A percentile compares a stretch with the other conserved stretches of the same genome.
These are phyloP conservation scores for Zasmidium citrigriseum DNA, from an alignment of 2,329 filamentous ascomycete genomes.

Conservation along the genomic window DNA sequence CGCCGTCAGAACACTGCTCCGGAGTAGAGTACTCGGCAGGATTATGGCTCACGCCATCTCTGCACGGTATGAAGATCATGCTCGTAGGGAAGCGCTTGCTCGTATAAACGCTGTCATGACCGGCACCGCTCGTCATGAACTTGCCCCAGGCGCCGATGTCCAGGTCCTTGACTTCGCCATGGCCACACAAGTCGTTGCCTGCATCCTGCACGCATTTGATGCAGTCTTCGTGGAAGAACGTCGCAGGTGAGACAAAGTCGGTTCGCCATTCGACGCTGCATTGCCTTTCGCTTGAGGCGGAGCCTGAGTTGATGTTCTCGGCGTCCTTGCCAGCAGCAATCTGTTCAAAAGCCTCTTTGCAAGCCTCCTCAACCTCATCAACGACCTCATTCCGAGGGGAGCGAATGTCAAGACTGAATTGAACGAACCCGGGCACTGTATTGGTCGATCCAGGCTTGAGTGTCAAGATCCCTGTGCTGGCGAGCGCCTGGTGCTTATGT, in stretches of 20 bases:
- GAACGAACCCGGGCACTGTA: slow-evolving; percentile 69
- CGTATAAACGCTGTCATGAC: slow-evolving; percentile 58
- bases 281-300: slow-evolving; percentile 39
- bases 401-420: slow-evolving; percentile 69
- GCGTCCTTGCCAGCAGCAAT: slow-evolving; percentile 62
- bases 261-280: slow-evolving; percentile 60
- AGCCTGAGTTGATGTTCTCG: slow-evolving; percentile 46
- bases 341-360: slow-evolving; percentile 59
- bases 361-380: slow-evolving; percentile 56
- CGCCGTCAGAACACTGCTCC: slow-evolving; percentile 48
- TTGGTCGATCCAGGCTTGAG: slow-evolving; percentile 70
- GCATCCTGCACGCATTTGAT: slow-evolving; percentile 65
- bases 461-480: slow-evolving; percentile 69
- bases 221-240: slow-evolving; percentile 67
- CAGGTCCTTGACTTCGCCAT: slow-evolving; percentile 41
- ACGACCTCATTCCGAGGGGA: slow-evolving; percentile 59
- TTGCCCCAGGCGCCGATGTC: slow-evolving; percentile 38
- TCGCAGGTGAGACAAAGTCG: slow-evolving; percentile 63
- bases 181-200: slow-evolving; percentile 59
- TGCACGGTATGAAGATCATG: slow-evolving; percentile 52
- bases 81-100: slow-evolving; percentile 48
- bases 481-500: slow-evolving; percentile 60
- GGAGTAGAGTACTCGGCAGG: slow-evolving; percentile 48
- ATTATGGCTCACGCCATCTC: slow-evolving; percentile 51
- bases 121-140: slow-evolving; percentile 64